Conservation (phyloP, 2,329 filamentous ascomycete genomes). For the Aspergillus pseudonomiae region DNA sequence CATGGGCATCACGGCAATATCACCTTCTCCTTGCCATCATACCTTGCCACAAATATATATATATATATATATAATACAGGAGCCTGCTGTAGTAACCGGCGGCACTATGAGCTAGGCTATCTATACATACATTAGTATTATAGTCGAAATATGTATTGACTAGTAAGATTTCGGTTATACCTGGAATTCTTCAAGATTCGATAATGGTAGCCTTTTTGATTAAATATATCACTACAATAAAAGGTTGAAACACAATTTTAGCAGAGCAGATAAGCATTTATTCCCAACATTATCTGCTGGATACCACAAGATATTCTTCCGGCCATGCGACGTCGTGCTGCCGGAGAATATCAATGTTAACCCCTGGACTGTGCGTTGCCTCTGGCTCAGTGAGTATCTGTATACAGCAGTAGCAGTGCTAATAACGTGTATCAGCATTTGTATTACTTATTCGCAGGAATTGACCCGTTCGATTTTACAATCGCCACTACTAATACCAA, state of each 20-base stretch:
- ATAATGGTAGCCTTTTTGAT: too few species aligned
- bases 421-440: slow-evolving; percentile 9
- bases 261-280: not conserved
- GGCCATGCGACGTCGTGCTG: slow-evolving; percentile 11
- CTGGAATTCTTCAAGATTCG: too few species aligned
- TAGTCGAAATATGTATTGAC: not conserved
- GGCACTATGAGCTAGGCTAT: too few species aligned
- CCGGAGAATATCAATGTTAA: slow-evolving; percentile 16
- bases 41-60: too few species aligned
- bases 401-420: too few species aligned
- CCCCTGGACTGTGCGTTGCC: slow-evolving; percentile 15
- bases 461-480: not conserved
- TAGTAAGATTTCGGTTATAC: too few species aligned
- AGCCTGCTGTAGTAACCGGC: not conserved
- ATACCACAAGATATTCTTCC: not conserved
- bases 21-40: too few species aligned
- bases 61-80: too few species aligned
- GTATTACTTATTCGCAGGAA: slow-evolving; percentile 13
- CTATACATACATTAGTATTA: not conserved
- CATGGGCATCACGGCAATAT: too few species aligned
- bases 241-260: not conserved
- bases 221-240: too few species aligned
- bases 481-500: slow-evolving; percentile 8
- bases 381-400: not conserved
- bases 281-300: not conserved